Evolutionary conservation across 129 eudicot genomes (phyloP).

Genomic region (Flaveria brownii): DNA sequence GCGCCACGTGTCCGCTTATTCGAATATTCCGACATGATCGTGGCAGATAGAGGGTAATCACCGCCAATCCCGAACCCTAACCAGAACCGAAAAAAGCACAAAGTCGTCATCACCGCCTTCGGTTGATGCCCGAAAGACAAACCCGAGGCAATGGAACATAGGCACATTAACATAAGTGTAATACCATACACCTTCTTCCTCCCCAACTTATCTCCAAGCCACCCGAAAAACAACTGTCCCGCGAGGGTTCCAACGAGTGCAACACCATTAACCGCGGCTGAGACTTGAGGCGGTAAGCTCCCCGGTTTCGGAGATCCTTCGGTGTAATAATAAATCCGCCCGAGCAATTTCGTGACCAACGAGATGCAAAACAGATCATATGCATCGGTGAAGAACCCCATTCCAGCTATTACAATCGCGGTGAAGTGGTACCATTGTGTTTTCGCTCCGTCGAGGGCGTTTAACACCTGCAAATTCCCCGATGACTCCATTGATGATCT

Average conservation of each 20-base stretch:
- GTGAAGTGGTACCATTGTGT: constrained; percentile 72
- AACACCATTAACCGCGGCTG: constrained; percentile 61
- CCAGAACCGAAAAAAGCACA: constrained; percentile 64
- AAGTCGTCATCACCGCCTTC: constrained; percentile 54
- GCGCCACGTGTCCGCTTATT: constrained; percentile 58
- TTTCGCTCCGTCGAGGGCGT: constrained; percentile 61
- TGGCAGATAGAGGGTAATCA: constrained; percentile 61
- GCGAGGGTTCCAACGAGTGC: constrained; percentile 54
- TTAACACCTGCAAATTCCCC: constrained; percentile 44
- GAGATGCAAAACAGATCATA: constrained; percentile 65
- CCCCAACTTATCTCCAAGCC: constrained; percentile 58
- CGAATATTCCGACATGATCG: constrained; percentile 64
- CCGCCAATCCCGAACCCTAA: constrained; percentile 66
- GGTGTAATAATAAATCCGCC: constrained; percentile 50
- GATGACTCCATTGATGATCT: constrained; percentile 4
- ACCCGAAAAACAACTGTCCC: constrained; percentile 57
- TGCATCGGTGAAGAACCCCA: constrained; percentile 69
- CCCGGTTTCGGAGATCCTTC: constrained; percentile 52
- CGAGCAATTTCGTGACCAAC: constrained; percentile 54
- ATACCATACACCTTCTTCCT: constrained; percentile 56
- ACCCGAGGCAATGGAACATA: constrained; percentile 53
- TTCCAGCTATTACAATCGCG: constrained; percentile 62
- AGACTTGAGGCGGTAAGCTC: constrained; percentile 50
- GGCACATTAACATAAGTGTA: constrained; percentile 54
- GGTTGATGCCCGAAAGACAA: constrained; percentile 54